phyloP scores from a whole-genome alignment of 2,329 filamentous ascomycete genomes.

The Emmonsiellopsis sp. region DNA sequence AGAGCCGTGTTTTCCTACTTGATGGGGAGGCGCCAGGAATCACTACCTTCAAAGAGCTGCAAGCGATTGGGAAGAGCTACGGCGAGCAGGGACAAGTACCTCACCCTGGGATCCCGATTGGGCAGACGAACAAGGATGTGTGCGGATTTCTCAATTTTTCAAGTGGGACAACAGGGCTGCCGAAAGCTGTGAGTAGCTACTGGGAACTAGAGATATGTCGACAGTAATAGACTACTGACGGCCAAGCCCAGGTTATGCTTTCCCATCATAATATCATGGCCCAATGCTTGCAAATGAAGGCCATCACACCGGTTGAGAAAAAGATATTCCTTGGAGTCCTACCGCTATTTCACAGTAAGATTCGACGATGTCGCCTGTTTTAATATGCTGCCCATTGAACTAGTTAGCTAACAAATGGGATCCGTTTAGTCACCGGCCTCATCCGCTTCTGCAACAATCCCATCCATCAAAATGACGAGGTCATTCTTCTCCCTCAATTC shows the following conservation, averaged over 20 bases:
- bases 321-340: constrained; percentile 49
- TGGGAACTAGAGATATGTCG: background rate
- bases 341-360: constrained; percentile 48
- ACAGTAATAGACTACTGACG: background rate
- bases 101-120: constrained; percentile 41
- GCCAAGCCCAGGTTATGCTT: constrained; percentile 39
- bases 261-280: constrained; percentile 47
- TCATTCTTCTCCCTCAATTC: constrained; percentile 56
- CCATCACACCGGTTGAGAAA: constrained; percentile 42
- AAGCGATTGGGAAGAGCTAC: constrained; percentile 15
- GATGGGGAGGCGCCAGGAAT: constrained; percentile 44
- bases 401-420: background rate
- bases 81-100: constrained; percentile 36
- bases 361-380: too few relatives aligned
- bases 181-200: constrained; percentile 33
- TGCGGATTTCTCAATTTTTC: constrained; percentile 37
- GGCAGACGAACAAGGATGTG: constrained; percentile 48
- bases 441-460: constrained; percentile 45
- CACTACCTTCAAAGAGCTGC: constrained; percentile 25
- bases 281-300: constrained; percentile 52
- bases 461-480: constrained; percentile 59
- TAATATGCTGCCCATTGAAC: too few relatives aligned
- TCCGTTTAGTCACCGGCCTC: constrained; percentile 43
- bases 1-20: constrained; percentile 43
- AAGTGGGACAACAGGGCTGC: constrained; percentile 42